Conservation (phyloP, 2,329 filamentous ascomycete species). For the Lanzia echinophila region DNA sequence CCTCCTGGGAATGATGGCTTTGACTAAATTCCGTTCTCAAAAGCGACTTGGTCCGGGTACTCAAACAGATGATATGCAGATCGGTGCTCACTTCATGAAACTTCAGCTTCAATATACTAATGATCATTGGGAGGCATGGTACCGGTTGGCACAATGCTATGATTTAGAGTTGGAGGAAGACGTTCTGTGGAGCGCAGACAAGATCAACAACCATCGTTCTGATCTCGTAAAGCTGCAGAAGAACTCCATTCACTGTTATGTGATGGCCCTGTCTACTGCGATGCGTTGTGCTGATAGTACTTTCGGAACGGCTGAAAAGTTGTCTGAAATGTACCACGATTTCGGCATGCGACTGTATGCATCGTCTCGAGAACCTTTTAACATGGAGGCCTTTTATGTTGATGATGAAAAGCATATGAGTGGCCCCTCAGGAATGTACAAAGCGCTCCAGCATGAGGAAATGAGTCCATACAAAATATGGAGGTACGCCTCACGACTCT, state of each 20-base stretch:
- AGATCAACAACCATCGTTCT: conserved; percentile 33
- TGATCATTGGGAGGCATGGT: conserved; percentile 38
- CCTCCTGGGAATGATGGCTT: conserved; percentile 76
- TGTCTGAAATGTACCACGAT: conserved; percentile 61
- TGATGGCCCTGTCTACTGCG: conserved; percentile 60
- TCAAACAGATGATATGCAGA: conserved; percentile 33
- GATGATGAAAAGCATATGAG: conserved; percentile 56
- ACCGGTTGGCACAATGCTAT: conserved; percentile 35
- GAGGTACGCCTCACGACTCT: conserved; percentile 57
- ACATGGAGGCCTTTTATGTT: conserved; percentile 59
- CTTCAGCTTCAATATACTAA: conserved; percentile 31
- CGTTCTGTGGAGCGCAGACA: conserved; percentile 35
- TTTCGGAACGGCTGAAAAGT: conserved; percentile 45
- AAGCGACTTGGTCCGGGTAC: conserved; percentile 32
- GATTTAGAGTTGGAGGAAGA: conserved; percentile 36
- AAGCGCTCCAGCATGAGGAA: conserved; percentile 48
- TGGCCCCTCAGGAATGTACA: conserved; percentile 49
- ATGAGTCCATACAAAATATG: conserved; percentile 55
- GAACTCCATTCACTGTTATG: conserved; percentile 39
- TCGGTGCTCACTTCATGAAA: conserved; percentile 33
- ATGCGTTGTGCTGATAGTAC: conserved; percentile 48
- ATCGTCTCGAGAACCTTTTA: conserved; percentile 60
- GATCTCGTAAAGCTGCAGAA: conserved; percentile 32
- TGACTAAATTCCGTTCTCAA: conserved; percentile 64
- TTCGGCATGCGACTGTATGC: conserved; percentile 64